Percentiles rank a stretch among this genome's conserved stretches.
Conservation (phyloP, 2,329 filamentous ascomycete genomes). For the Aspergillus pseudotamarii region DNA sequence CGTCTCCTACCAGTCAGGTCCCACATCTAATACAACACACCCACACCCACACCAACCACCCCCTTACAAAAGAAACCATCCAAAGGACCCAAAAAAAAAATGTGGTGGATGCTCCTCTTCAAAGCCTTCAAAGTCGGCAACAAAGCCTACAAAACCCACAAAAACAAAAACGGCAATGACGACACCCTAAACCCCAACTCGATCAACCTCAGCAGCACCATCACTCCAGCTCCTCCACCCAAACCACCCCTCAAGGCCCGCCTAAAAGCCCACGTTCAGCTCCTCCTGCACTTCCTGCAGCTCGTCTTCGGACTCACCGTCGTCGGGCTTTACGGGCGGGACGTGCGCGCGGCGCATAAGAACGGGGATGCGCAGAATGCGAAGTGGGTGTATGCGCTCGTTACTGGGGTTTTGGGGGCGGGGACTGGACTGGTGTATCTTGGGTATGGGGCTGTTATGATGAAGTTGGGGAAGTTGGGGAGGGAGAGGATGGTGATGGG, state of each 20-base stretch:
- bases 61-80: not conserved
- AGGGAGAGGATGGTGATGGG: conserved; percentile 30
- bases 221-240: conserved; percentile 20
- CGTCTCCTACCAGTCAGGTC: not conserved
- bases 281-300: conserved; percentile 70
- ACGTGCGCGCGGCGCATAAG: conserved; percentile 54
- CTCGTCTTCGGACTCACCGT: conserved; percentile 76
- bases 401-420: conserved; percentile 67
- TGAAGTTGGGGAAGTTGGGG: conserved; percentile 28
- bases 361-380: conserved; percentile 58
- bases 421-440: conserved; percentile 68
- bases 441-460: conserved; percentile 59
- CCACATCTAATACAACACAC: not conserved
- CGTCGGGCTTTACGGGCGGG: conserved; percentile 74
- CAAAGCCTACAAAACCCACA: conserved; percentile 29
- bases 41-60: not conserved
- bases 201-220: conserved; percentile 18
- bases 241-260: conserved; percentile 16
- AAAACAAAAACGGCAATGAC: conserved; percentile 18
- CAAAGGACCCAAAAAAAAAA: conserved; percentile 15
- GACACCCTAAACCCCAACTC: conserved; percentile 15
- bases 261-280: conserved; percentile 27
- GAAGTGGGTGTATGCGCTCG: conserved; percentile 79
- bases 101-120: conserved; percentile 32
- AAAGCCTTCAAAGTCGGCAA: conserved; percentile 33